Evolutionary conservation across 2,329 filamentous ascomycete species (phyloP).

Genomic region (Aspergillus costaricaensis): DNA sequence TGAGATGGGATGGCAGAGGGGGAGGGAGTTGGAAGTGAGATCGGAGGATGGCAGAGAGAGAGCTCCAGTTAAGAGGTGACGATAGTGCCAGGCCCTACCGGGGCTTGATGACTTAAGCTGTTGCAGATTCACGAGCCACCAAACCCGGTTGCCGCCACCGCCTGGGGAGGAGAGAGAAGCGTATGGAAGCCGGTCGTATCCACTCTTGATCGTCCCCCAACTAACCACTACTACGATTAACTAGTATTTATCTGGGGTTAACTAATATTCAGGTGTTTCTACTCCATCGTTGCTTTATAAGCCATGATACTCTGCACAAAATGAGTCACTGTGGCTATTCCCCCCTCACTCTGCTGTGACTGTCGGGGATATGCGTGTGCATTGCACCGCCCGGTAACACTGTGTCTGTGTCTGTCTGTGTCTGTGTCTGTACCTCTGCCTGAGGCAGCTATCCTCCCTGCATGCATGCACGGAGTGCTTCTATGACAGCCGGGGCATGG

Average conservation of each 20-base stretch:
- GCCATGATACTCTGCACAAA: not conserved
- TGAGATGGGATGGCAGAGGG: slow-evolving; percentile 13
- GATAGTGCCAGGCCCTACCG: slow-evolving; percentile 31
- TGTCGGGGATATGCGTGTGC: not conserved
- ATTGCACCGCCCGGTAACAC: not conserved
- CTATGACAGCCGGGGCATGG: not conserved
- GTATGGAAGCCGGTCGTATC: slow-evolving; percentile 41
- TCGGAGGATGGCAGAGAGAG: slow-evolving; percentile 30
- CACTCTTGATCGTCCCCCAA: slow-evolving; percentile 3
- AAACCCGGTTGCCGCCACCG: slow-evolving; percentile 21
- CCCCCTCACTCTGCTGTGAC: not conserved
- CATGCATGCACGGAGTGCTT: not conserved
- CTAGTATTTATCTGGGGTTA: not conserved
- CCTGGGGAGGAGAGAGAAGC: slow-evolving; percentile 38
- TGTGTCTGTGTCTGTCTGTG: not conserved
- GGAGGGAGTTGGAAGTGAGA: slow-evolving; percentile 27
- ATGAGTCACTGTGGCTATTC: not conserved
- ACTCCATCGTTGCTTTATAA: not conserved
- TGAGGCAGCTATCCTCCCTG: not conserved
- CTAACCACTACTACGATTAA: not conserved
- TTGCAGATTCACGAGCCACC: slow-evolving; percentile 13
- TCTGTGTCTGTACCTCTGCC: not conserved
- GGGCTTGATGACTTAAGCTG: slow-evolving; percentile 36
- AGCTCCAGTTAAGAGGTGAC: slow-evolving; percentile 42
- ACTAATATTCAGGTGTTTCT: not conserved